phyloP scores from a whole-genome alignment of 164 flowering plant species.

The Sedum album region DNA sequence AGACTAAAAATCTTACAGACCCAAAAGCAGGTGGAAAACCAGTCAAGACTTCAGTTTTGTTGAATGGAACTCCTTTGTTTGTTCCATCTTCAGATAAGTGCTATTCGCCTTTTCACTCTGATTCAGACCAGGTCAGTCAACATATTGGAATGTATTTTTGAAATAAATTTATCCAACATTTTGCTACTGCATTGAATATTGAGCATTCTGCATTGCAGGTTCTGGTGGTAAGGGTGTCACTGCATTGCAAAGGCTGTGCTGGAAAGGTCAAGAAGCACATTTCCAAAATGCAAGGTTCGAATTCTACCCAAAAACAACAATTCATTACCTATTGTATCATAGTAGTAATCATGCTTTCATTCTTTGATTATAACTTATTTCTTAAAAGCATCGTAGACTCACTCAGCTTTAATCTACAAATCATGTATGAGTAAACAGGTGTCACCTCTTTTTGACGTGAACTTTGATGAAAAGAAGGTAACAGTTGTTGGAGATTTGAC shows the following conservation, averaged over 20 bases:
- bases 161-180: too few relatives aligned
- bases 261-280: not conserved
- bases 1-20: not conserved
- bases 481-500: slow-evolving; percentile 35
- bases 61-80: not conserved
- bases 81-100: not conserved
- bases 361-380: too few relatives aligned
- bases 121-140: slow-evolving; percentile 1
- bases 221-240: not conserved
- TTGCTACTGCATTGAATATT: too few relatives aligned
- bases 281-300: not conserved
- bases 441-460: slow-evolving; percentile 41
- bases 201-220: too few relatives aligned
- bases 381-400: not conserved
- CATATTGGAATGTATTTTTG: too few relatives aligned
- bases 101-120: too few relatives aligned
- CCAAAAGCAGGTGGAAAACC: not conserved
- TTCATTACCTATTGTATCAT: too few relatives aligned
- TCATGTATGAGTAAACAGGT: slow-evolving; percentile 19
- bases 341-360: too few relatives aligned
- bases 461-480: slow-evolving; percentile 39
- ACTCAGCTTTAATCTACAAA: not conserved
- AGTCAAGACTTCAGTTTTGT: not conserved
- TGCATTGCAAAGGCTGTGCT: slow-evolving; percentile 1
- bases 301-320: too few relatives aligned